phyloP scores from a whole-genome alignment of 164 flowering plant genomes.

The Malania oleifera region DNA sequence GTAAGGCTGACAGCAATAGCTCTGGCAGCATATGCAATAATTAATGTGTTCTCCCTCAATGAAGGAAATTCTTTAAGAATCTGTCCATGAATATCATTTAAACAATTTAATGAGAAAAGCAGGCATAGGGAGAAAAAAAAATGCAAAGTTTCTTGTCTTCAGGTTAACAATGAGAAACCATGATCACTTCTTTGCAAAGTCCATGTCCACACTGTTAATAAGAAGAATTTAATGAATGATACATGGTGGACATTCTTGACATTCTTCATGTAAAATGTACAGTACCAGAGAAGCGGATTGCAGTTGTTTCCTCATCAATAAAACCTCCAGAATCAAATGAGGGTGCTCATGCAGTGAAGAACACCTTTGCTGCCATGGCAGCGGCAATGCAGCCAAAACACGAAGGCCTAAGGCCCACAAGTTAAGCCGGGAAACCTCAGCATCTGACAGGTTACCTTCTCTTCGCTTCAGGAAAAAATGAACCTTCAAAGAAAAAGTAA shows the following conservation, averaged over 20 bases:
- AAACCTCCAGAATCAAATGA: constrained; percentile 85
- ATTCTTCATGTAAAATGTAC: background rate
- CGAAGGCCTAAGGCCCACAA: constrained; percentile 98
- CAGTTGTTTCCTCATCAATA: constrained; percentile 95
- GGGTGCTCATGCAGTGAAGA: constrained; percentile 97
- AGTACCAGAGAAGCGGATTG: constrained; percentile 92
- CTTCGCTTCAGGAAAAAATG: constrained; percentile 95
- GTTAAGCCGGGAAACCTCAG: constrained; percentile 77
- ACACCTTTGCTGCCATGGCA: constrained; percentile 98
- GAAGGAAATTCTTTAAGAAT: constrained; percentile 90
- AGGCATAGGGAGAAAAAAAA: background rate
- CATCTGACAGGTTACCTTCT: constrained; percentile 81
- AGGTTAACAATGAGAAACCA: constrained; percentile 4
- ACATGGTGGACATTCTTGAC: too few relatives aligned
- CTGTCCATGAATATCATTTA: constrained; percentile 35
- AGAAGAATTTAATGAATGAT: background rate
- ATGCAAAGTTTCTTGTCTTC: background rate
- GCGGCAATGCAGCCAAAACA: constrained; percentile 85
- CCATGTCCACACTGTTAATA: background rate
- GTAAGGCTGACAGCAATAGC: constrained; percentile 69
- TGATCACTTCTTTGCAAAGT: background rate
- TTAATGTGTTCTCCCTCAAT: constrained; percentile 63
- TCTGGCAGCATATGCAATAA: constrained; percentile 82
- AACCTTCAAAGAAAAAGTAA: constrained; percentile 49
- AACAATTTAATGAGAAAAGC: background rate